Conservation (phyloP, 2,329 filamentous ascomycete genomes). For the Aaosphaeria pasadenensis region DNA sequence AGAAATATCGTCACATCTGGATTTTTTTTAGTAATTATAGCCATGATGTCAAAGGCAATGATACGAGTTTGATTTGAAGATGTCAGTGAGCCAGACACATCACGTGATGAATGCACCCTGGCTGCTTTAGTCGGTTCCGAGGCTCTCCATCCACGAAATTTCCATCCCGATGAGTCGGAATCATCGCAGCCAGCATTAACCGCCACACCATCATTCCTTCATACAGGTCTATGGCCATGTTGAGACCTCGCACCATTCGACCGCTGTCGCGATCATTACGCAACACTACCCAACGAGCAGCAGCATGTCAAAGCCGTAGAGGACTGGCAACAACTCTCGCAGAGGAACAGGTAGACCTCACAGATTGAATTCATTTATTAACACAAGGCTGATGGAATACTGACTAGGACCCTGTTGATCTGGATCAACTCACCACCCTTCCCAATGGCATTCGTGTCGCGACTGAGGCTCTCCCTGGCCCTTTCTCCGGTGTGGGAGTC, state of each 20-base stretch:
- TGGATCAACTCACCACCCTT: conserved; percentile 84
- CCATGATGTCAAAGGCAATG: too few species aligned
- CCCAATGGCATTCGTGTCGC: conserved; percentile 92
- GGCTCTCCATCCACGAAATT: neutral
- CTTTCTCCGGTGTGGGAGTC: conserved; percentile 91
- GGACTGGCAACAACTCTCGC: conserved; percentile 28
- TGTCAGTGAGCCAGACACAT: too few species aligned
- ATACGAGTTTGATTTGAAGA: too few species aligned
- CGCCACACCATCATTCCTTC: neutral
- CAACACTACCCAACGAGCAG: conserved; percentile 12
- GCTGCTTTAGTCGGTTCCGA: neutral
- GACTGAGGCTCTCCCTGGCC: conserved; percentile 88
- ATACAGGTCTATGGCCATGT: conserved; percentile 16
- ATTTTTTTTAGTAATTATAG: too few species aligned
- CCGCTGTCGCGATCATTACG: conserved; percentile 26
- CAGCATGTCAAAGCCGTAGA: conserved; percentile 19
- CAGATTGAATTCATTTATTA: neutral
- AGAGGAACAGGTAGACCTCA: conserved; percentile 30
- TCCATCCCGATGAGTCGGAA: neutral
- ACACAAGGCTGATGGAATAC: neutral
- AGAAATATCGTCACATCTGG: too few species aligned
- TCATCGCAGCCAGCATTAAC: neutral
- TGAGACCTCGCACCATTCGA: conserved; percentile 26
- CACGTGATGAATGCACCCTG: neutral
- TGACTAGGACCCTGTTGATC: conserved; percentile 72